These are phyloP conservation scores for Cornus suecica DNA, from an alignment of 148 eudicot genomes.

Conservation along the genomic window DNA sequence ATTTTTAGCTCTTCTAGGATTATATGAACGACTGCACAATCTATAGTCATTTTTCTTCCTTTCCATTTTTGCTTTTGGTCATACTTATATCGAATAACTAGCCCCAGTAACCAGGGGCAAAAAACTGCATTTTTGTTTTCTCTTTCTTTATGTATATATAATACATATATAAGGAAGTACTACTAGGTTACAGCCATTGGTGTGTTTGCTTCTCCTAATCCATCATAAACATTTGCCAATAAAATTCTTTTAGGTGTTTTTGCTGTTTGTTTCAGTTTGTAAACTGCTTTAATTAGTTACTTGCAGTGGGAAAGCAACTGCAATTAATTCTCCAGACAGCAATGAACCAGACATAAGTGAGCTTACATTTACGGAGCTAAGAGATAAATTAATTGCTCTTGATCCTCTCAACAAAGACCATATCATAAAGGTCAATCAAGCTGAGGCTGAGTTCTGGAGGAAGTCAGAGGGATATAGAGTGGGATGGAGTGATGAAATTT, in stretches of 20 bases:
- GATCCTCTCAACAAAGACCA: constrained; percentile 87
- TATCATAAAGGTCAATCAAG: constrained; percentile 71
- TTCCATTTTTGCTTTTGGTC: not conserved
- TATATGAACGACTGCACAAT: not conserved
- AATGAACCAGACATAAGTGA: constrained; percentile 55
- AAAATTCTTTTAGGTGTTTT: not conserved
- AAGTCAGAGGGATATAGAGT: constrained; percentile 93
- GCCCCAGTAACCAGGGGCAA: not conserved
- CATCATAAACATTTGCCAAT: not conserved
- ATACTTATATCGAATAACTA: not conserved
- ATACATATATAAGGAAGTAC: not conserved
- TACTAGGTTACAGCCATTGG: not conserved
- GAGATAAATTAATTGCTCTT: constrained; percentile 81
- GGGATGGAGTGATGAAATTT: constrained; percentile 96
- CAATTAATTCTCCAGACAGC: constrained; percentile 30
- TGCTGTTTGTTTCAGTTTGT: constrained; percentile 10
- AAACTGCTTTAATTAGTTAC: constrained; percentile 18
- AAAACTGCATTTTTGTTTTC: not conserved
- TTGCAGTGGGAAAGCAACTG: constrained; percentile 45
- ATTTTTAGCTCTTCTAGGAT: not conserved
- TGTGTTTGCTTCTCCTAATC: not conserved
- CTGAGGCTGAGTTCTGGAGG: constrained; percentile 93
- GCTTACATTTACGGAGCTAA: constrained; percentile 79
- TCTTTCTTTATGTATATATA: too few species aligned
- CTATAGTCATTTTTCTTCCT: too few species aligned